A percentile compares a stretch with the other conserved stretches of the same genome.
These are phyloP conservation scores for Sporothrix pallida DNA, from an alignment of 2,329 filamentous ascomycete species.

Conservation along the genomic window DNA sequence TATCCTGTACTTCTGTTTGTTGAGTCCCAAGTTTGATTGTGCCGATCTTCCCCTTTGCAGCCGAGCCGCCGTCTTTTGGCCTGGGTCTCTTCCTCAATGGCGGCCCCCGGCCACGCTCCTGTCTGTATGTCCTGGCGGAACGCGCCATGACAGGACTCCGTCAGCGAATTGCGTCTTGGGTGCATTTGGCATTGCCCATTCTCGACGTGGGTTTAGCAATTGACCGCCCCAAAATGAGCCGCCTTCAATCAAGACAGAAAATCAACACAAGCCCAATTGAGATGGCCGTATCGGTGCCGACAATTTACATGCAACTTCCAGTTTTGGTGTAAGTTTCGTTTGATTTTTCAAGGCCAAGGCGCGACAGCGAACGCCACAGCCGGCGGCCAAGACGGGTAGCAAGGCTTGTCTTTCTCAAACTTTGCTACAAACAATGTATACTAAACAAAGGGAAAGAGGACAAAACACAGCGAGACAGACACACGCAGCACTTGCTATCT, in stretches of 20 bases:
- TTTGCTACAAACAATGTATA: not conserved
- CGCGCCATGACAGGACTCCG: conserved; percentile 2
- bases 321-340: not conserved
- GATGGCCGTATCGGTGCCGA: not conserved
- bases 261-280: not conserved
- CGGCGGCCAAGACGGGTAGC: not conserved
- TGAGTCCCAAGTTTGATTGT: not conserved
- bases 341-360: not conserved
- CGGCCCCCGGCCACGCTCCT: not conserved
- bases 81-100: not conserved
- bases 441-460: not conserved
- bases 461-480: not conserved
- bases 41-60: not conserved
- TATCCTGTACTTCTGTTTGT: not conserved
- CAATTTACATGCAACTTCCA: not conserved
- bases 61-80: not conserved
- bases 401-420: not conserved
- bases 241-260: not conserved
- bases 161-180: conserved; percentile 11
- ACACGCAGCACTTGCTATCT: not conserved
- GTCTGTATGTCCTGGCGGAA: not conserved
- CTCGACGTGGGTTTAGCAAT: not conserved
- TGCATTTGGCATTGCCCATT: not conserved
- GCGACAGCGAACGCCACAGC: not conserved
- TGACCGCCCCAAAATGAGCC: not conserved